phyloP scores from a whole-genome alignment of 2,329 filamentous ascomycete species.

The Curvularia lunata region DNA sequence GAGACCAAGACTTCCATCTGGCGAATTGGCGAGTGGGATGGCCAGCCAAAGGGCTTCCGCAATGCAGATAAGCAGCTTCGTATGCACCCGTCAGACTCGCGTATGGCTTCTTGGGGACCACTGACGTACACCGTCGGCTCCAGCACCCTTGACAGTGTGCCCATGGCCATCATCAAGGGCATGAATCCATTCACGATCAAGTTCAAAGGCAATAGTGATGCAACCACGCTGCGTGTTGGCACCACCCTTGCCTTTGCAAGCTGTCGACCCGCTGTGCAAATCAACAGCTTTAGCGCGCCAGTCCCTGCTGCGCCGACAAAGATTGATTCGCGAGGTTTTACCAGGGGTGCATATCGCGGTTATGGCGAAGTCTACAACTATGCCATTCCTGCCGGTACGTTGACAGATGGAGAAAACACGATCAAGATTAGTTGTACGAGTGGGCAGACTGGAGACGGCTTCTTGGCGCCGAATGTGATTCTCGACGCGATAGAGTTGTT shows the following conservation, averaged over 20 bases:
- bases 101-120: constrained; percentile 68
- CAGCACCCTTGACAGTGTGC: constrained; percentile 60
- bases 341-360: constrained; percentile 69
- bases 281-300: constrained; percentile 61
- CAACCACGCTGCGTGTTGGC: constrained; percentile 67
- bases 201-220: constrained; percentile 61
- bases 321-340: constrained; percentile 70
- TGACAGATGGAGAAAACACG: constrained; percentile 67
- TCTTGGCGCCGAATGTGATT: constrained; percentile 63
- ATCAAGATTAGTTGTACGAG: constrained; percentile 66
- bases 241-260: constrained; percentile 69
- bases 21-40: constrained; percentile 71
- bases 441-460: constrained; percentile 62
- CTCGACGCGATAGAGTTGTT: constrained; percentile 47
- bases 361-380: constrained; percentile 69
- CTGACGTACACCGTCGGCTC: constrained; percentile 67
- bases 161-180: constrained; percentile 70
- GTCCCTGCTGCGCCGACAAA: constrained; percentile 64
- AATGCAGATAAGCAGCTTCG: constrained; percentile 71
- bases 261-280: constrained; percentile 62
- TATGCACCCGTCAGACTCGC: constrained; percentile 71
- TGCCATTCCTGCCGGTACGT: constrained; percentile 63
- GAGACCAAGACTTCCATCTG: constrained; percentile 62
- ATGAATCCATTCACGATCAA: constrained; percentile 68
- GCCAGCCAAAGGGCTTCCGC: constrained; percentile 64